Evolutionary conservation across 176 grass and related monocot genomes (phyloP).

Genomic region (Bromus sterilis): DNA sequence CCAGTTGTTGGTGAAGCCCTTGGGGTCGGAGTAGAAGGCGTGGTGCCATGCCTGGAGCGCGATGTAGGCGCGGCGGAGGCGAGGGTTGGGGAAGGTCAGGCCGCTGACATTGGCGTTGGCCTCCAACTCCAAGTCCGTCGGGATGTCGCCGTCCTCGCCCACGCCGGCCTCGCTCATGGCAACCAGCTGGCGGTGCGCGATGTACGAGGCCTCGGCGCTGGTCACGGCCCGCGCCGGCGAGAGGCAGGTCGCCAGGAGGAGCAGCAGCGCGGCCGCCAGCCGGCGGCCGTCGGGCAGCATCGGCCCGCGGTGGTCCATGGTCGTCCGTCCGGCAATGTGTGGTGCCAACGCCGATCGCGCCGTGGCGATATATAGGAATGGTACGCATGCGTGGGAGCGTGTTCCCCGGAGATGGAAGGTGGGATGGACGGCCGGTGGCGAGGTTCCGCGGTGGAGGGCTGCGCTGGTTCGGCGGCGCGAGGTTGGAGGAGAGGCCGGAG

Average conservation of each 20-base stretch:
- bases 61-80: slow-evolving; percentile 44
- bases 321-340: neutral
- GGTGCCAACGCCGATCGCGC: neutral
- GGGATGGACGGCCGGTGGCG: neutral
- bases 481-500: neutral
- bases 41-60: slow-evolving; percentile 45
- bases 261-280: neutral
- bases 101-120: neutral
- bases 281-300: neutral
- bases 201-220: slow-evolving; percentile 25
- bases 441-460: neutral
- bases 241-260: neutral
- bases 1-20: slow-evolving; percentile 39
- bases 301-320: slow-evolving; percentile 8
- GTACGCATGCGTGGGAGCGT: neutral
- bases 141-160: slow-evolving; percentile 11
- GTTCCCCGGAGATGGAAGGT: neutral
- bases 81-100: slow-evolving; percentile 19
- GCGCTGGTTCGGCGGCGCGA: neutral
- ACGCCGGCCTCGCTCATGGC: slow-evolving; percentile 24
- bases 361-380: neutral
- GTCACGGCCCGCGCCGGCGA: neutral
- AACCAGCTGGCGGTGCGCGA: slow-evolving; percentile 38
- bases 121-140: slow-evolving; percentile 32
- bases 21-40: slow-evolving; percentile 66